phyloP scores from a whole-genome alignment of 73 alveolate genomes.

The Paramecium pentaurelia region DNA sequence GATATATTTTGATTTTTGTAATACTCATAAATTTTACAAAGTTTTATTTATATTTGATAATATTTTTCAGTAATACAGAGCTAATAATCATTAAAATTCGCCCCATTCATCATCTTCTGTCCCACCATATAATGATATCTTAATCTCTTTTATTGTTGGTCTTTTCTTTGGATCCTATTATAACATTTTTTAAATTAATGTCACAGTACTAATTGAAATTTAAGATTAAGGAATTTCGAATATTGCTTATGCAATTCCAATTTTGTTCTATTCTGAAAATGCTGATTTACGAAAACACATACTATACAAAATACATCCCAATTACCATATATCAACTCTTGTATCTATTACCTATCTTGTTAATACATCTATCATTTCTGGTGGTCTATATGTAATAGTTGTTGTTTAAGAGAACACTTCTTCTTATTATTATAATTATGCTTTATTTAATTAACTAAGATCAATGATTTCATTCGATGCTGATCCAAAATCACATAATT shows the following conservation, averaged over 20 bases:
- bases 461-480: conserved; percentile 71
- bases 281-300: conserved; percentile 4
- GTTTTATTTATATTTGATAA: neutral
- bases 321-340: conserved; percentile 91
- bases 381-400: conserved; percentile 95
- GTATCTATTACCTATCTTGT: conserved; percentile 66
- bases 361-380: conserved; percentile 92
- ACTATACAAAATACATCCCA: conserved; percentile 62
- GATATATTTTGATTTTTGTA: neutral
- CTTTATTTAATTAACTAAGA: conserved; percentile 46
- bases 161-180: neutral
- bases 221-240: neutral
- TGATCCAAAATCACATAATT: conserved; percentile 96
- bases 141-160: neutral
- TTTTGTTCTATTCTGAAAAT: conserved; percentile 4
- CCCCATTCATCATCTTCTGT: conserved; percentile 1
- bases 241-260: neutral
- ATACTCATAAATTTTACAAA: neutral
- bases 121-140: neutral
- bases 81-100: neutral
- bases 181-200: neutral
- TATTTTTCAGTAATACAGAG: neutral
- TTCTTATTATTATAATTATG: conserved; percentile 66
- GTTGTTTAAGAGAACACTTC: conserved; percentile 87
- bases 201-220: neutral